Evolutionary conservation across 2,329 filamentous ascomycete species (phyloP).

Genomic region (Orbilia javanica): DNA sequence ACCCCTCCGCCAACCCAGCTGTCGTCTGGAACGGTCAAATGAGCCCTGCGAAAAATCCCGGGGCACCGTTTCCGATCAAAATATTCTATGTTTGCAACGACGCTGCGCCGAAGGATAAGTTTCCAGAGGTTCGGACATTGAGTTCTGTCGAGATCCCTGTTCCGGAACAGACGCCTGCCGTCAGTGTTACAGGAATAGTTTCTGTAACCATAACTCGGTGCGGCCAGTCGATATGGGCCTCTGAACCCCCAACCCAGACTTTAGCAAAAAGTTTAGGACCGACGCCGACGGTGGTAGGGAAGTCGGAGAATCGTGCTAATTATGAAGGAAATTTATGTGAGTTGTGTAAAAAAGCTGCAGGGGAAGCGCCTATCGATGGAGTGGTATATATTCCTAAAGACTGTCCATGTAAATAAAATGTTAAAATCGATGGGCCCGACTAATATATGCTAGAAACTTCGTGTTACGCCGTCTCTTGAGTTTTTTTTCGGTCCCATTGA

Average conservation of each 20-base stretch:
- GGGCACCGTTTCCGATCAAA: background rate
- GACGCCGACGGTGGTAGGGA: background rate
- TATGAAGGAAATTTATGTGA: background rate
- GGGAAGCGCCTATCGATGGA: background rate
- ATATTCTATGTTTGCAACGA: background rate
- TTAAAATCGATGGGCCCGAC: too few species aligned
- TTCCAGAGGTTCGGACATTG: background rate
- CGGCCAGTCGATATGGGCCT: background rate
- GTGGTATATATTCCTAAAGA: background rate
- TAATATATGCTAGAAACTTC: too few species aligned
- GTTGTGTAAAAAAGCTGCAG: conserved; percentile 12
- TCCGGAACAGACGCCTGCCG: background rate
- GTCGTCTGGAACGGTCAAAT: background rate
- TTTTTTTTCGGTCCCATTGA: too few species aligned
- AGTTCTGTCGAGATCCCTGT: background rate
- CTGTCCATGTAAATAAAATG: background rate
- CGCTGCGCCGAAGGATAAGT: background rate
- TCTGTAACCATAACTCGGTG: background rate
- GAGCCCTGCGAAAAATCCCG: background rate
- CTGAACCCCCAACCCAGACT: background rate
- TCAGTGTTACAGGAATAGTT: background rate
- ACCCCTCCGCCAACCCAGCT: background rate
- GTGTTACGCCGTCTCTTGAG: too few species aligned
- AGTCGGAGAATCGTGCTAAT: background rate
- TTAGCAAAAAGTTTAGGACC: background rate